Percentiles rank a stretch among this genome's conserved stretches.
Conservation (phyloP, 305 asterid genomes). For the Fraxinus ornus region DNA sequence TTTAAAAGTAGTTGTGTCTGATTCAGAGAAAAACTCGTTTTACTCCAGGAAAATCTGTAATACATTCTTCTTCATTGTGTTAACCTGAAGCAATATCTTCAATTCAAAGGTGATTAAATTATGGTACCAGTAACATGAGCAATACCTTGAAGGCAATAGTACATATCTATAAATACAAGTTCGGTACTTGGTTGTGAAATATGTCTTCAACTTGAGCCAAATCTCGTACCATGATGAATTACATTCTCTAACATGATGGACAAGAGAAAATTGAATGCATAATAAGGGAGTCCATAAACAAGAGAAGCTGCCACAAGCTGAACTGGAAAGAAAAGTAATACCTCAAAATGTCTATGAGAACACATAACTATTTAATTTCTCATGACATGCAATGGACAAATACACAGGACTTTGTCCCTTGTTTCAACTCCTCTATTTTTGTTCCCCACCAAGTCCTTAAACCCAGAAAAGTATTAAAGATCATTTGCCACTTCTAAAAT, state of each 20-base stretch:
- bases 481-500: not conserved
- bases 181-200: not conserved
- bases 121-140: conserved; percentile 14
- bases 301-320: conserved; percentile 19
- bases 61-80: not conserved
- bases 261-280: not conserved
- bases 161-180: conserved; percentile 14
- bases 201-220: conserved; percentile 1
- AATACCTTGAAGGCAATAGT: not conserved
- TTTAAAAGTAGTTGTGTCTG: not conserved
- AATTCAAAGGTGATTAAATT: conserved; percentile 16
- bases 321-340: not conserved
- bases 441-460: conserved; percentile 14
- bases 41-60: not conserved
- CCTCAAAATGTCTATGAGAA: not conserved
- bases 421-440: not conserved
- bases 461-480: not conserved
- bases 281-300: conserved; percentile 3
- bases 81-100: conserved; percentile 6
- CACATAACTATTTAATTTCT: not conserved
- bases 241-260: conserved; percentile 8
- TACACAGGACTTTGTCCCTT: conserved; percentile 2
- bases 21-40: not conserved
- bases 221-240: conserved; percentile 5
- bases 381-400: conserved; percentile 3